Evolutionary conservation across 768 basidiomycete genomes (phyloP), one percentile per base, ranked within the genome.

Genomic region (Trametes gibbosa): DNA sequence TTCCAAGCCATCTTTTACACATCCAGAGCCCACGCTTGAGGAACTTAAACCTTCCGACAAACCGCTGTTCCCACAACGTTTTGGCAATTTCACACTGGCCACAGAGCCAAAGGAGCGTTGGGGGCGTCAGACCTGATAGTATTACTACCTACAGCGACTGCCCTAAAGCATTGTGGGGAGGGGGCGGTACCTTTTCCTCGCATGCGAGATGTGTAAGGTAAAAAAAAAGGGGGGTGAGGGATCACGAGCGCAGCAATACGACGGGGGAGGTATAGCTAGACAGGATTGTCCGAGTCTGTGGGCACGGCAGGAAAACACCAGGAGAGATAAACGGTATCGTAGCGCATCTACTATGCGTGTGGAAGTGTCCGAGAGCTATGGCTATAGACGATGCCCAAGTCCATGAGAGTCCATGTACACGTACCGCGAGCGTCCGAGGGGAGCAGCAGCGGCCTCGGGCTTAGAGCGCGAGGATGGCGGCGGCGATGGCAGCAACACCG

Each of bases 401-500:
- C 58, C 58, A 24, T 47, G 48, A 56, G 41, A 56, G 34, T 37
- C 46, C 56, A 53, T 62, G 53, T 60, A 59, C 56, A 61, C 47
- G 47, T 49, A 50, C 51, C 37, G 8, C 34, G 48, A 23, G 40
- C 25, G 32, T 23, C 43, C 34, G 19, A 34, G 23, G 54, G 45
- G 41, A 47, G 34, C 48, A 29, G 47, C 43, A 39, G 21, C 23
- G 32, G 35, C 42, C 37, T 34, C 41, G 34, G 62, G 63, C 59
- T 63, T 64, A 70, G 61, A 70, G 61, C 50, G 68, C 68, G 58
- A 77, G 70, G 59, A 73, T 60, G 12, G 73, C 68, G 12, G 83
- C 78, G 60, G 80, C 73, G 71, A 83, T 73, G 42, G 79, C 83
- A 45, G 77, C 76, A 40, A 81, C 67, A 51, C 76, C 81, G 54